phyloP scores from a whole-genome alignment of 768 basidiomycete species.

The Mycena pura region DNA sequence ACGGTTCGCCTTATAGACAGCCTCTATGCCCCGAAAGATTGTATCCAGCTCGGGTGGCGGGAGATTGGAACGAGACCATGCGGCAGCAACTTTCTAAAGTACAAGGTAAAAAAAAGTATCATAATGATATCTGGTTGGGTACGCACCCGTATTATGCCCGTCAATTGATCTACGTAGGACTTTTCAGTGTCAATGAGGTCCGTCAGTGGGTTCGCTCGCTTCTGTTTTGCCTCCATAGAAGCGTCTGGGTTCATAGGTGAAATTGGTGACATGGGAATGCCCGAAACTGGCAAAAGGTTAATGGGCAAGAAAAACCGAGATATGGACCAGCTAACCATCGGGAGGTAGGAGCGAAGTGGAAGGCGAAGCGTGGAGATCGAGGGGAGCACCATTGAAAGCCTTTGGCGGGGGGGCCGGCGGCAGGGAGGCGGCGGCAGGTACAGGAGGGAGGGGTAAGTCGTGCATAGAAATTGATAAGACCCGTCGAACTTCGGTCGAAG shows the following conservation, averaged over 20 bases:
- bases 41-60: conserved; percentile 90
- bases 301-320: conserved; percentile 14
- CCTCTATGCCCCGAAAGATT: conserved; percentile 95
- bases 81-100: conserved; percentile 90
- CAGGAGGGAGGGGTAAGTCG: not conserved
- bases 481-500: no score
- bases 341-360: conserved; percentile 19
- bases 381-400: conserved; percentile 8
- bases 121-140: conserved; percentile 3
- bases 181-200: conserved; percentile 97
- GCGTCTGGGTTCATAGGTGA: conserved; percentile 39
- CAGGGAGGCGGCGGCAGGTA: not conserved
- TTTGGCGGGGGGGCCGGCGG: conserved; percentile 21
- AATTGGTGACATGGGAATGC: conserved; percentile 42
- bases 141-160: conserved; percentile 88
- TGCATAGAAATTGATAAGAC: no score
- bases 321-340: conserved; percentile 31
- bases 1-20: conserved; percentile 91
- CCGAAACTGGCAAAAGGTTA: conserved; percentile 21
- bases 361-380: conserved; percentile 8
- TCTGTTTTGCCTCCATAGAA: conserved; percentile 54
- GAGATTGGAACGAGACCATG: conserved; percentile 95
- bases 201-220: conserved; percentile 80
- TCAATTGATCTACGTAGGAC: conserved; percentile 87
- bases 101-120: conserved; percentile 16